Evolutionary conservation across 164 flowering plant genomes (phyloP), one percentile per base, ranked within the genome.

Genomic region (Magnolia sinica): DNA sequence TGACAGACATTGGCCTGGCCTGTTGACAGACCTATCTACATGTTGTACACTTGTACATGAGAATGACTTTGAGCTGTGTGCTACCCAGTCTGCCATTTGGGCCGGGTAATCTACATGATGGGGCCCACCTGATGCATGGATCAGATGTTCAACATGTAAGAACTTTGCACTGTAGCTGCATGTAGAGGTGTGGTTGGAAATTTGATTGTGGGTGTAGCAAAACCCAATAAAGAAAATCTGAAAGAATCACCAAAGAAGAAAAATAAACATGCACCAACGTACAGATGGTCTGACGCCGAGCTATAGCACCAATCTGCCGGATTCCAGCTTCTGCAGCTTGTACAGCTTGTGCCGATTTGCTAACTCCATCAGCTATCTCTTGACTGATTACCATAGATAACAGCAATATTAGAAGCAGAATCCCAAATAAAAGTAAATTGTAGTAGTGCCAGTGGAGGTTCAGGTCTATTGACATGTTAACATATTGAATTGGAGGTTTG

Each of bases 261-360:
- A 68, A 31, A 27, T 11, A 68, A n/a, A n/a, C 69, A 65, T 11
- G 72, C 49, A 22, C 64, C 31, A 61, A 81, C 97, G 73, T 86
- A 95, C 98, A 89, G 37, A 91, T 78, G 16, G 98, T 92, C 65
- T 89, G 94, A 55, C 91, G 82, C 23, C 81, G 96, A 68, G 97
- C 98, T 78, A 84, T 74, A 59, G 92, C 49, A 65, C 98, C 97
- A 49, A 95, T 91, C 76, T 90, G 88, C 50, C 87, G 83, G 51
- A 90, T 89, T 73, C 97, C 98, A 77, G 93, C 92, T 88, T 91
- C 91, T 29, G 97, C 97, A 10, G 96, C 97, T 83, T 91, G 91
- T 75, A 92, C 92, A 74, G 91, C 97, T 85, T 91, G 90, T 67
- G 91, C 82, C 23, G 97, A 95, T 81, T 92, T 92, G 84, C 52